phyloP scores from a whole-genome alignment of 2,329 filamentous ascomycete species.

The Onygena corvina region DNA sequence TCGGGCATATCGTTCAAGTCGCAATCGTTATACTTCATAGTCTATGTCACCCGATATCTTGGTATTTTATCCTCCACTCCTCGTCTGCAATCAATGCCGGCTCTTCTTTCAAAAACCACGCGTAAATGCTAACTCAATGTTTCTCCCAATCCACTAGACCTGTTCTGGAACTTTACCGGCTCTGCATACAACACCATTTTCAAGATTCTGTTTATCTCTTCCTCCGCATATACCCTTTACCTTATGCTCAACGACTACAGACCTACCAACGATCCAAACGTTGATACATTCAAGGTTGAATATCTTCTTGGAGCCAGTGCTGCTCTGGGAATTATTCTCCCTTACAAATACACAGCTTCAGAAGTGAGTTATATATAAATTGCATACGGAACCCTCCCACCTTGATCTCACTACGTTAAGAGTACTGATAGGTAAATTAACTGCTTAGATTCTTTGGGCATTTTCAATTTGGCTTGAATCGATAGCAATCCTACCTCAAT shows the following conservation, averaged over 20 bases:
- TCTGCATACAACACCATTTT: conserved; percentile 88
- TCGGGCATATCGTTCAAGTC: conserved; percentile 98
- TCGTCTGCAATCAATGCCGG: conserved; percentile 14
- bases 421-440: conserved; percentile 13
- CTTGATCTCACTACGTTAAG: neutral
- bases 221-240: conserved; percentile 89
- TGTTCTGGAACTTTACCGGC: conserved; percentile 70
- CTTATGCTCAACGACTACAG: conserved; percentile 97
- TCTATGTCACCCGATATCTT: conserved; percentile 88
- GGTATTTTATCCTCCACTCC: conserved; percentile 38
- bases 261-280: conserved; percentile 90
- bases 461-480: conserved; percentile 98
- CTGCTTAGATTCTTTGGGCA: conserved; percentile 70
- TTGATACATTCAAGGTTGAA: conserved; percentile 94
- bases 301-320: conserved; percentile 77
- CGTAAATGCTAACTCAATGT: neutral
- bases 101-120: neutral
- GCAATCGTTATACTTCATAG: conserved; percentile 84
- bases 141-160: conserved; percentile 43
- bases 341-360: conserved; percentile 66
- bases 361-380: conserved; percentile 39
- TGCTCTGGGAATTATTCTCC: conserved; percentile 67
- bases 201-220: conserved; percentile 87
- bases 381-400: neutral
- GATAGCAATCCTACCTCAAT: conserved; percentile 89